These are phyloP conservation scores for Biscogniauxia sp. DNA, from an alignment of 2,329 filamentous ascomycete species.

Conservation along the genomic window DNA sequence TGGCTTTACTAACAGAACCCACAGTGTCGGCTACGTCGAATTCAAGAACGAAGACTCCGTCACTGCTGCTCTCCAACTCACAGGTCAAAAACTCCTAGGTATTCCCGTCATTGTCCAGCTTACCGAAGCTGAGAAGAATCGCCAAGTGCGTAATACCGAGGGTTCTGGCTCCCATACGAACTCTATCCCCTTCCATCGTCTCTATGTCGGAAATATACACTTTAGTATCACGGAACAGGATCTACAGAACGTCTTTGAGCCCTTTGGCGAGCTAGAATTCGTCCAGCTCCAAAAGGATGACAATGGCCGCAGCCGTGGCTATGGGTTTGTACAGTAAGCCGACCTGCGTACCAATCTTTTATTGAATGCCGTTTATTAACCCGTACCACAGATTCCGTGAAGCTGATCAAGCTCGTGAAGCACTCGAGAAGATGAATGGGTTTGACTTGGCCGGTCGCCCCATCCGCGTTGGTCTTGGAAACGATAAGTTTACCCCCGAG, in stretches of 20 bases:
- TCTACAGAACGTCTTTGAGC: conserved; percentile 93
- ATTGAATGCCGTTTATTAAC: conserved; percentile 33
- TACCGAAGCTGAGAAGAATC: conserved; percentile 99
- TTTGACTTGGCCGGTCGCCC: conserved; percentile 97
- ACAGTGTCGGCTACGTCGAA: conserved; percentile 97
- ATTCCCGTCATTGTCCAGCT: conserved; percentile 98
- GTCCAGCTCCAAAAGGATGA: conserved; percentile 98
- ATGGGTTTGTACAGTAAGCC: conserved; percentile 97
- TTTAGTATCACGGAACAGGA: conserved; percentile 98
- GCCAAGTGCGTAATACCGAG: conserved; percentile 84
- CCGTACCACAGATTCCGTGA: conserved; percentile 71
- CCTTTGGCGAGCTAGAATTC: conserved; percentile 96
- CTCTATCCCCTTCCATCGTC: conserved; percentile 90
- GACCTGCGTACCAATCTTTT: background rate
- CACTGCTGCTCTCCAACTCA: conserved; percentile 90
- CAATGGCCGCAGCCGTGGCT: conserved; percentile 83
- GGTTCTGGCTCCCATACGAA: conserved; percentile 67
- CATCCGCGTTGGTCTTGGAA: conserved; percentile 97
- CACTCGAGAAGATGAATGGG: conserved; percentile 98
- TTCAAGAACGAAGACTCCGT: conserved; percentile 97
- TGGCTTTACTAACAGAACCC: conserved; percentile 24
- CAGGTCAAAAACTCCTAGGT: conserved; percentile 96
- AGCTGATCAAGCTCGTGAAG: conserved; percentile 86
- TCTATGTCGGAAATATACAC: conserved; percentile 99
- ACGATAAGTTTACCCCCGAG: conserved; percentile 99